A percentile compares a stretch with the other conserved stretches of the same genome.
phyloP scores from a whole-genome alignment of 129 eudicot species.

The Lactuca sativa region DNA sequence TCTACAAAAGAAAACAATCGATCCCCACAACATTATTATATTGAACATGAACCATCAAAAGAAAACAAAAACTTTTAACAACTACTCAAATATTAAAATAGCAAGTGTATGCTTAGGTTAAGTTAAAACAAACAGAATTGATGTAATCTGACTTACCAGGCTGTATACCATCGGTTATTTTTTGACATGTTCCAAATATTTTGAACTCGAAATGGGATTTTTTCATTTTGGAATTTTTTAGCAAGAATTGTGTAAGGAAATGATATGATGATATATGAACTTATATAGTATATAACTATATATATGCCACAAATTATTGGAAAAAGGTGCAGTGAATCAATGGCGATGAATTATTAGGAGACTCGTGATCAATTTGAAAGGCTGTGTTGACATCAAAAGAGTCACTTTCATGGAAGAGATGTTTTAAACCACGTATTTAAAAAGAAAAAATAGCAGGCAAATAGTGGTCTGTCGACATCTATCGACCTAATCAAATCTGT shows the following conservation, averaged over 20 bases:
- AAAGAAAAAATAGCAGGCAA: conserved; percentile 37
- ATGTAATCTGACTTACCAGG: conserved; percentile 12
- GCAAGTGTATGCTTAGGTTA: conserved; percentile 3
- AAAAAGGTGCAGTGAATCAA: neutral
- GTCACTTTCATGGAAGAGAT: conserved; percentile 21
- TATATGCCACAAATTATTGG: neutral
- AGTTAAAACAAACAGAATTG: neutral
- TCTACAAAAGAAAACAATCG: conserved; percentile 14
- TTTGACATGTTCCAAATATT: neutral
- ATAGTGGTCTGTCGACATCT: conserved; percentile 12
- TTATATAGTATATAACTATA: neutral
- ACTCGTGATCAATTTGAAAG: conserved; percentile 30
- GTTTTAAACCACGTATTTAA: conserved; percentile 7
- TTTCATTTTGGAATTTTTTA: neutral
- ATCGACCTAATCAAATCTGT: conserved; percentile 4
- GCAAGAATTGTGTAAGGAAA: conserved; percentile 1
- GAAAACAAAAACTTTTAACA: conserved; percentile 5
- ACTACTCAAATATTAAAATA: conserved; percentile 13
- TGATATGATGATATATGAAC: conserved; percentile 1
- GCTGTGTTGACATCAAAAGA: neutral
- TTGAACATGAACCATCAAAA: neutral
- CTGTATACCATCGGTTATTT: neutral
- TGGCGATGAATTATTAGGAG: conserved; percentile 13
- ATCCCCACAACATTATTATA: conserved; percentile 30
- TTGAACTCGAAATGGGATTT: conserved; percentile 1